phyloP scores from a whole-genome alignment of 2,329 filamentous ascomycete species.

The Fusarium setosum region DNA sequence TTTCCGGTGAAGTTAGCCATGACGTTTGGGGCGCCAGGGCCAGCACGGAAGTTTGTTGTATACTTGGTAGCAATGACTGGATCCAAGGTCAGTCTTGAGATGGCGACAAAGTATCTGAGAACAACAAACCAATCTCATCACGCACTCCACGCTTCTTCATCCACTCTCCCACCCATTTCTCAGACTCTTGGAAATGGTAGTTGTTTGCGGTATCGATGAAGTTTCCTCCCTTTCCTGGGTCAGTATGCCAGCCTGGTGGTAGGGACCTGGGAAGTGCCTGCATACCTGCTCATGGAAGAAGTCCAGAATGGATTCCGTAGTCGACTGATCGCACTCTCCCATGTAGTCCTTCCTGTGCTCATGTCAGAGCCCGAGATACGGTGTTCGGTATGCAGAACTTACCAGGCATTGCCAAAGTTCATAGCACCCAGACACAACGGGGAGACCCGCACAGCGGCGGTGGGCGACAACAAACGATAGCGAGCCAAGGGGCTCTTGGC shows the following conservation, averaged over 20 bases:
- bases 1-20: constrained; percentile 68
- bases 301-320: constrained; percentile 73
- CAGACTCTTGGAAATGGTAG: constrained; percentile 73
- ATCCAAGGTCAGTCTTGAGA: neutral
- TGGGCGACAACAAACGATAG: constrained; percentile 74
- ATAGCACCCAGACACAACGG: constrained; percentile 74
- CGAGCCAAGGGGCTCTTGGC: constrained; percentile 71
- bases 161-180: constrained; percentile 78
- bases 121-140: constrained; percentile 67
- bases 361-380: neutral
- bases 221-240: constrained; percentile 63
- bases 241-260: neutral
- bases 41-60: constrained; percentile 67
- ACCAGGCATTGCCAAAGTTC: constrained; percentile 71
- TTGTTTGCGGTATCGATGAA: constrained; percentile 80
- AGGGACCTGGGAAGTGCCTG: neutral
- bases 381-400: neutral
- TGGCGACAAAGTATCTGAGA: neutral
- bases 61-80: constrained; percentile 77
- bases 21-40: constrained; percentile 54
- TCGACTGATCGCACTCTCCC: constrained; percentile 73
- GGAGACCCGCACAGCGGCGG: constrained; percentile 73
- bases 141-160: constrained; percentile 72
- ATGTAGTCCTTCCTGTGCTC: constrained; percentile 61
- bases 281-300: constrained; percentile 68